A percentile compares a stretch with the other conserved stretches of the same genome.
These are phyloP conservation scores for Nasturtium officinale DNA, from an alignment of 345 rosid genomes.

Conservation along the genomic window DNA sequence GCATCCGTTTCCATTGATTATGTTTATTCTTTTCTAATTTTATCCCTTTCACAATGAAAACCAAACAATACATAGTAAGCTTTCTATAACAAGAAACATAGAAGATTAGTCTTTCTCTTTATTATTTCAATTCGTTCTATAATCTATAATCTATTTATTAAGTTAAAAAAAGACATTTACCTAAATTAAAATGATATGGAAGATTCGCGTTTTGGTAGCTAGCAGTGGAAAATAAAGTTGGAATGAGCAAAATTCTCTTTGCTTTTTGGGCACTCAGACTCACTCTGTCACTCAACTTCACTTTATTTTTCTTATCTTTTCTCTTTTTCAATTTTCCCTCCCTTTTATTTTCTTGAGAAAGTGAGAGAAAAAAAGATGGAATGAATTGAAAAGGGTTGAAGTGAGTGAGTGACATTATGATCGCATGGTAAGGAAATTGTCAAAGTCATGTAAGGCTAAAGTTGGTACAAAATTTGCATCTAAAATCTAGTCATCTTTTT, in stretches of 20 bases:
- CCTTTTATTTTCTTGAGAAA: slow-evolving; percentile 28
- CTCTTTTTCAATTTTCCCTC: slow-evolving; percentile 17
- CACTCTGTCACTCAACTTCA: slow-evolving; percentile 33
- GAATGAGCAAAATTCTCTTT: slow-evolving; percentile 38
- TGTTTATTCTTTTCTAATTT: background rate
- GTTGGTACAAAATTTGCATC: slow-evolving; percentile 31
- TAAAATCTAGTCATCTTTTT: slow-evolving; percentile 14
- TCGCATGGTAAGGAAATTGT: slow-evolving; percentile 40
- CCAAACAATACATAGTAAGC: background rate
- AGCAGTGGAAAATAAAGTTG: slow-evolving; percentile 39
- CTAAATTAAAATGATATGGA: slow-evolving; percentile 18
- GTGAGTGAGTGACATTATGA: slow-evolving; percentile 43
- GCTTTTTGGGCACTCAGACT: slow-evolving; percentile 43
- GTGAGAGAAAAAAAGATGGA: slow-evolving; percentile 28
- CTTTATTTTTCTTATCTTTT: slow-evolving; percentile 26
- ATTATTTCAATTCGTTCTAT: background rate
- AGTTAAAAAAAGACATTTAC: slow-evolving; percentile 10
- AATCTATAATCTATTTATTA: slow-evolving; percentile 7
- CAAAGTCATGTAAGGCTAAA: slow-evolving; percentile 43
- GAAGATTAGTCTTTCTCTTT: background rate
- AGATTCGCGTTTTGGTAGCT: slow-evolving; percentile 30
- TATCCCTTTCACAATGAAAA: background rate
- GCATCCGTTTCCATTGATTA: background rate
- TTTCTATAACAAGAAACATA: background rate
- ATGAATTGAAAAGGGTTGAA: slow-evolving; percentile 38